Conservation (phyloP, 148 eudicot genomes). For the Talinum fruticosum region DNA sequence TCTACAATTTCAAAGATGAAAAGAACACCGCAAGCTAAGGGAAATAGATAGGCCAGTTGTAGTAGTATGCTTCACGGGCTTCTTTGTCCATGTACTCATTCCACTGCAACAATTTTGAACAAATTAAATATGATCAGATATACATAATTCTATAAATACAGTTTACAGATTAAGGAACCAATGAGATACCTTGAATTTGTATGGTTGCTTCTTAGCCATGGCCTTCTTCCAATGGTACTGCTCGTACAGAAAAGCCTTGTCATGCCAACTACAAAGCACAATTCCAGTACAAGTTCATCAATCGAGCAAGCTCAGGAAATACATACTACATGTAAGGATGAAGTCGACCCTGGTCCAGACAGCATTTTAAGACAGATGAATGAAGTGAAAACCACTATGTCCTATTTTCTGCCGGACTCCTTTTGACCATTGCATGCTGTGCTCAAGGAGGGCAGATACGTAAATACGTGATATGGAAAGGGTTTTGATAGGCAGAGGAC, state of each 20-base stretch:
- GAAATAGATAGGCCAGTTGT: constrained; percentile 85
- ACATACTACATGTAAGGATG: not conserved
- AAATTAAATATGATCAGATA: not conserved
- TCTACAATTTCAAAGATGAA: not conserved
- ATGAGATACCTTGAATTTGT: constrained; percentile 59
- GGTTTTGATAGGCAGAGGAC: not conserved
- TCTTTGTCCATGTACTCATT: constrained; percentile 60
- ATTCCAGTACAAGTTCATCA: constrained; percentile 12
- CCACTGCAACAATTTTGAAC: constrained; percentile 56
- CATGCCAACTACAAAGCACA: constrained; percentile 76
- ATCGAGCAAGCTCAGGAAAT: not conserved
- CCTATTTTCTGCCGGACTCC: not conserved
- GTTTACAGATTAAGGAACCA: not conserved
- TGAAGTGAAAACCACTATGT: not conserved
- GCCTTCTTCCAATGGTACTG: constrained; percentile 97
- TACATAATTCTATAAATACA: not conserved
- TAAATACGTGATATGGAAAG: not conserved
- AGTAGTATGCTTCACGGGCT: constrained; percentile 74
- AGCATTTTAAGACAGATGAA: not conserved
- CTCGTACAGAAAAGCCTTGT: constrained; percentile 82
- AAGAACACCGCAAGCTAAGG: constrained; percentile 13
- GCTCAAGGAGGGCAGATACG: not conserved
- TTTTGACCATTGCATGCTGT: not conserved
- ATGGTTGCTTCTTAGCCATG: constrained; percentile 55
- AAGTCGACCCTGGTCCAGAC: not conserved